Evolutionary conservation across 2,329 filamentous ascomycete species (phyloP).

Genomic region (Arthrobotrys musiformis): DNA sequence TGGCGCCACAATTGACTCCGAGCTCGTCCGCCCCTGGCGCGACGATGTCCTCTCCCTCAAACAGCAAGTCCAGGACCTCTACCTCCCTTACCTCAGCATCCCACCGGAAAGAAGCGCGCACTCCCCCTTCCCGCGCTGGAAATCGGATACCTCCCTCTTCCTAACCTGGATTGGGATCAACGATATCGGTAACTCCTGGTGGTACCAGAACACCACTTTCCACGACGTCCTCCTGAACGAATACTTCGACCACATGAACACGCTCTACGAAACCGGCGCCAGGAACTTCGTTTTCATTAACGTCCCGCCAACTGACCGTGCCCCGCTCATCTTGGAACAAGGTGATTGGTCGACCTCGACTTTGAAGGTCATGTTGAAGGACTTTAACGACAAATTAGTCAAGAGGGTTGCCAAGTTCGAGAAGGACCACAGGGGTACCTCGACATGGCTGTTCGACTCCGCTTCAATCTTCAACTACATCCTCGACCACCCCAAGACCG

Average conservation of each 20-base stretch:
- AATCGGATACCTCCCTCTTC: slow-evolving; percentile 65
- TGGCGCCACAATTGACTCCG: slow-evolving; percentile 63
- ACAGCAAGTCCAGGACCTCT: slow-evolving; percentile 63
- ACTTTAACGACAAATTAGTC: slow-evolving; percentile 68
- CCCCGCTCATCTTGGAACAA: slow-evolving; percentile 66
- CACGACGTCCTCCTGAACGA: slow-evolving; percentile 63
- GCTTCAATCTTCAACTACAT: slow-evolving; percentile 67
- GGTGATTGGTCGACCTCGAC: slow-evolving; percentile 61
- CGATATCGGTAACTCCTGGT: slow-evolving; percentile 68
- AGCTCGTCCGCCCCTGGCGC: slow-evolving; percentile 62
- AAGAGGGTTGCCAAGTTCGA: slow-evolving; percentile 64
- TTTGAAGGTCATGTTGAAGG: slow-evolving; percentile 65
- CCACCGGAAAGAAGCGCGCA: slow-evolving; percentile 60
- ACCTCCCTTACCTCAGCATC: slow-evolving; percentile 60
- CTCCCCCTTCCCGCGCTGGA: slow-evolving; percentile 63
- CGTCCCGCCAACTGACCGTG: slow-evolving; percentile 70
- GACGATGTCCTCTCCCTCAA: slow-evolving; percentile 62
- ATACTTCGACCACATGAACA: slow-evolving; percentile 63
- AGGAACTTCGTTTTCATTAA: slow-evolving; percentile 71
- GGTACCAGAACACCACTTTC: slow-evolving; percentile 57
- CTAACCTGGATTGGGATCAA: slow-evolving; percentile 70
- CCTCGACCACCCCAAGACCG: slow-evolving; percentile 66
- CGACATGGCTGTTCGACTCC: slow-evolving; percentile 66
- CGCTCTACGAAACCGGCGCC: slow-evolving; percentile 68
- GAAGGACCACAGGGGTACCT: slow-evolving; percentile 43